Evolutionary conservation across 1,139 yeast genomes (phyloP).

Genomic region (Geotrichum candidum): DNA sequence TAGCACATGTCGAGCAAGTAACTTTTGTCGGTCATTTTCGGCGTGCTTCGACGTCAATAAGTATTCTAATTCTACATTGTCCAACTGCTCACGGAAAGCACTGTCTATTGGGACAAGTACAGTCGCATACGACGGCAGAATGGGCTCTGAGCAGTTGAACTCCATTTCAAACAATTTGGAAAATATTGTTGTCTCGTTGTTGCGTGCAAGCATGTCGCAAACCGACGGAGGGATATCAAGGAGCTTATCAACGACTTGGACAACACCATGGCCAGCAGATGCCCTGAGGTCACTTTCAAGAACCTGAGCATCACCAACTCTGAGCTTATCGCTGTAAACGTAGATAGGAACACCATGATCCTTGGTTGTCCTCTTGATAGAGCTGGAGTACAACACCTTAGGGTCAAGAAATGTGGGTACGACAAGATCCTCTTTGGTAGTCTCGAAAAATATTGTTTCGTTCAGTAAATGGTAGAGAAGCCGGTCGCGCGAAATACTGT

Average conservation of each 20-base stretch:
- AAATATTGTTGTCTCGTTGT: constrained; percentile 24
- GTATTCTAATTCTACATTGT: constrained; percentile 46
- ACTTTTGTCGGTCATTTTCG: constrained; percentile 32
- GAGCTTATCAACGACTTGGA: constrained; percentile 62
- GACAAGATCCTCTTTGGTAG: constrained; percentile 14
- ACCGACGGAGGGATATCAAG: constrained; percentile 42
- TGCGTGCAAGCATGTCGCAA: constrained; percentile 39
- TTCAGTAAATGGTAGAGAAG: constrained; percentile 36
- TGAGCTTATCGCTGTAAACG: constrained; percentile 21
- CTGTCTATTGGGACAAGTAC: constrained; percentile 45
- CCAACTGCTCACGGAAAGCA: constrained; percentile 33
- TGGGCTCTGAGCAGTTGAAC: constrained; percentile 22
- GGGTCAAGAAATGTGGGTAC: constrained; percentile 18
- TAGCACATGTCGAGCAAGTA: constrained; percentile 38
- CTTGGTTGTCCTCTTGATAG: constrained; percentile 14
- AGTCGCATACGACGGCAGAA: constrained; percentile 29
- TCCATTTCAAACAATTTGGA: constrained; percentile 26
- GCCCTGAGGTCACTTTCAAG: constrained; percentile 64
- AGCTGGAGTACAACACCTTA: constrained; percentile 9
- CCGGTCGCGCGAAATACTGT: constrained; percentile 28
- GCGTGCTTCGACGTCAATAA: constrained; percentile 37
- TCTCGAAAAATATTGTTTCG: constrained; percentile 24
- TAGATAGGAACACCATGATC: constrained; percentile 1
- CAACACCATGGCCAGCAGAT: constrained; percentile 60
- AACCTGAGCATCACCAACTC: constrained; percentile 48